Base-by-base conservation (phyloP, 176 grass and related monocot genomes). In the Eragrostis nindensis region DNA sequence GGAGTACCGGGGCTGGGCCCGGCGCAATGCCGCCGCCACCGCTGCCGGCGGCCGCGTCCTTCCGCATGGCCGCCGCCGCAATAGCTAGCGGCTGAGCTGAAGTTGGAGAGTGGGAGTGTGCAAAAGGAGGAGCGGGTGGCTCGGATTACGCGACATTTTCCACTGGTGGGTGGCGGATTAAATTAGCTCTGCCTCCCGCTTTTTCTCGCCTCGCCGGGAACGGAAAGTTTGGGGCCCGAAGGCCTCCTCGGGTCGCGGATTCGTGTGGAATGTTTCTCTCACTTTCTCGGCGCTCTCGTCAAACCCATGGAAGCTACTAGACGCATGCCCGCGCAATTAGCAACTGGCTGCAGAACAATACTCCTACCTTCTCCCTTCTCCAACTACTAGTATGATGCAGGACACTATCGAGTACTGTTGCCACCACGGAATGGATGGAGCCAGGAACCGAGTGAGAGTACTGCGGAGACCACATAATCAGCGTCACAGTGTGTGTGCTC, bases 11-110 rank as follows among this genome's bases (percentile, higher is more conserved):
- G 1, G 83, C 14, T 10, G 60, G 49, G 3, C 1, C 73, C 10
- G 88, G 42, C 73, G 67, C 83, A 78, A 77, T 72, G 80, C 48
- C 72, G 81, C 30, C 68, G 62, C 30, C n/a, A n/a, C n/a, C 75
- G 22, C 17, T 62, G 50, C 41, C 80, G 80, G 27, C 53, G 29
- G 45, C 70, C 39, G 73, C 59, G 43, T 86, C 83, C 78, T 66
- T 68, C 66, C 78, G 78, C 88, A 90, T 90, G 17, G 60, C 46
- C 47, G 55, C 11, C 7, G 60, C 40, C 32, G 42, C 46, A 32
- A 25, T 19, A 38, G 47, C 22, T 54, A 74, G 59, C 69, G 21
- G 13, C 38, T 5, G 46, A 70, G 55, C 32, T 41, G 1, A 38
- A 18, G 17, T 24, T 43, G 30, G 54, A 14, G 53, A 59, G 63